Base-by-base conservation (phyloP, 2,329 filamentous ascomycete species). In the Fusarium sp. region DNA sequence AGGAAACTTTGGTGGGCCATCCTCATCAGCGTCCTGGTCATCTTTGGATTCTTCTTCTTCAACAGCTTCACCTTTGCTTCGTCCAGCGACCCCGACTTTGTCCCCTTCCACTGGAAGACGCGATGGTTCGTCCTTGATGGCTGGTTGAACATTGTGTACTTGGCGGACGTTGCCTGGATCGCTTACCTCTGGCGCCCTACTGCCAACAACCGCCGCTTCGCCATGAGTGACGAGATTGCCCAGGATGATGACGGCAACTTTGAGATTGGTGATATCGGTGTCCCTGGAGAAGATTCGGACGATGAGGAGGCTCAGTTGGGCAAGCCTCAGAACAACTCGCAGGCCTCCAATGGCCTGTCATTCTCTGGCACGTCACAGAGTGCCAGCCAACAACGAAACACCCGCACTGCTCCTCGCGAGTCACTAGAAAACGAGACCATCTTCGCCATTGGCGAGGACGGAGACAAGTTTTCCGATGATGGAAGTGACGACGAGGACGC, bases 1-100 rank as follows among this genome's bases (percentile, higher is more conserved):
- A 95, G 93, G 85, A 97, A 97, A 83, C 90, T 99, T 16, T 99
- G 97, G 95, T 99, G 95, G 95, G 96, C 94, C 82, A 98, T 99
- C 69, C 88, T 99, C 54, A 87, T 90, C 73, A 97, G 93, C 81
- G 97, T 99, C 80, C 85, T 98, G 58, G 94, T 98, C 77, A 98
- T 98, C 77, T 99, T 99, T 78, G 95, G 89, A 66, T 99, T 99
- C 86, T 98, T 99, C 88, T 98, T 99, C 87, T 92, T 98, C 87
- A 98, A 98, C 87, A 97, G 94, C 77, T 95, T 98, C 83, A 94
- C 94, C 1, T 98, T 99, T 81, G 96, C 95, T 58, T 95, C 95
- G 14, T 91, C 92, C 57, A 90, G 89, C 57, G 93, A 95, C 73
- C 94, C 94, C 1, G 93, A 97, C 82, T 99, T 97, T 82, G 94